Base-by-base conservation (phyloP, 225 moss, liverwort and hornwort genomes). In the Bryum argenteum region DNA sequence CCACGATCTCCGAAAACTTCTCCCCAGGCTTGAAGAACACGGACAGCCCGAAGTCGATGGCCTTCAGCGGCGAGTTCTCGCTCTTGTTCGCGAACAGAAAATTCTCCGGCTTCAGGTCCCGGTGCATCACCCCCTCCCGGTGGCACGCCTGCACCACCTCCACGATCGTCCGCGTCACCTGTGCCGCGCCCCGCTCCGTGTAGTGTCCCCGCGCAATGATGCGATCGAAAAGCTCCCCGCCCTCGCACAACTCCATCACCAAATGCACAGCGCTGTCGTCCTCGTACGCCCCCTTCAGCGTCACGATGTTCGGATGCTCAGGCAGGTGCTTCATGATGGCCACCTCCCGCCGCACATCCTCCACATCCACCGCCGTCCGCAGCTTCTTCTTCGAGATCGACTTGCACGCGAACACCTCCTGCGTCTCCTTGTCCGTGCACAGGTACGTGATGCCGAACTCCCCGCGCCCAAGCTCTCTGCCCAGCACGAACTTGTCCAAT, bases 201-300 rank as follows among this genome's bases (percentile, higher is more conserved):
- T 95, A 95, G 57, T 95, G 95, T 5, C 95, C 95, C 7, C 92
- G 84, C 15, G 92, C 95, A 67, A 95, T 95, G 77, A 95, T 95
- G 38, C 95, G 95, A 79, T 95, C 95, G 28, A 95, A 95, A 6
- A 95, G 87, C 73, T 95, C 94, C 23, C 94, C 94, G 41, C 94
- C 94, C 79, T 92, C 94, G 41, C 94, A 95, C 19, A 95, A 82
- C 87, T 95, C 94, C 94, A 95, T 95, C 18, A 89, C 94, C 64
- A 95, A 83, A 81, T 95, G 95, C 61, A 95, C 95, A 12, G 92
- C 92, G 71, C 54, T 77, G 61, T 95, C 92, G 41, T 95, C 95
- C 70, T 95, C 89, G 4, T 70, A 89, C 10, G 89, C 92, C 0
- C 86, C 95, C 66, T 85, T 90, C 8, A 95, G 81, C 5, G 89